phyloP scores from a whole-genome alignment of 2,329 filamentous ascomycete species.

The Leptographium radiaticola region DNA sequence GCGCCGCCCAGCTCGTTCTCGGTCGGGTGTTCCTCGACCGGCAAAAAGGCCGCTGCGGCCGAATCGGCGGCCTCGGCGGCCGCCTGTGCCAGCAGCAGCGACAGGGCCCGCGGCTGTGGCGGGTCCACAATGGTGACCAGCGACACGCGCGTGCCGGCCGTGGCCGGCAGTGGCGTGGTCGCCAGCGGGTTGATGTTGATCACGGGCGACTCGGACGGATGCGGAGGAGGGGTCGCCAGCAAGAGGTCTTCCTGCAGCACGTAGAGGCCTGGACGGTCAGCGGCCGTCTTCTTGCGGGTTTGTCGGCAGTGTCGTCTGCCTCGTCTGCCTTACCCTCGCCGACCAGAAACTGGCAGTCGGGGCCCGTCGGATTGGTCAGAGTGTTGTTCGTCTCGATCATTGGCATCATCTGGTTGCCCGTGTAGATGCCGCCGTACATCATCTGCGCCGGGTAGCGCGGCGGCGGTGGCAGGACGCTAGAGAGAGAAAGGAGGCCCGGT shows the following conservation, averaged over 20 bases:
- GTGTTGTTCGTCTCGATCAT: conserved; percentile 93
- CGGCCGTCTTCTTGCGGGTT: not conserved
- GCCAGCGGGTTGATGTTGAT: conserved; percentile 83
- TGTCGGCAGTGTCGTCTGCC: not conserved
- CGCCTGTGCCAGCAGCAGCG: conserved; percentile 33
- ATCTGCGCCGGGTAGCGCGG: conserved; percentile 67
- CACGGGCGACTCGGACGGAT: conserved; percentile 83
- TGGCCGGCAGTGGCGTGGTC: conserved; percentile 73
- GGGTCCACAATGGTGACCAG: conserved; percentile 58
- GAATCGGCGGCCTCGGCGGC: conserved; percentile 12
- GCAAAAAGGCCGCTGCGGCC: not conserved
- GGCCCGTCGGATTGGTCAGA: conserved; percentile 63
- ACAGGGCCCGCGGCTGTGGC: conserved; percentile 37
- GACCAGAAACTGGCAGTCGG: conserved; percentile 80
- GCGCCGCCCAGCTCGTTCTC: conserved; percentile 7
- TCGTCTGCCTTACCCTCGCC: conserved; percentile 57
- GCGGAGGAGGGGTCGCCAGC: conserved; percentile 85
- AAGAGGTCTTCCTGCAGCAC: conserved; percentile 80
- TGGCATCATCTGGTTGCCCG: conserved; percentile 53
- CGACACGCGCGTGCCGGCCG: conserved; percentile 72
- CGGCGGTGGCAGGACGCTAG: conserved; percentile 73
- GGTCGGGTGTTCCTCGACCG: conserved; percentile 8
- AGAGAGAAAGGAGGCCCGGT: not conserved
- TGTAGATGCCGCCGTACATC: conserved; percentile 59
- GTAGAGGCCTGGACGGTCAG: conserved; percentile 56